Evolutionary conservation across 495 filamentous ascomycete genomes (phyloP), one percentile per base, ranked within the genome.

Genomic region (Pyrenopolyporus hunteri): DNA sequence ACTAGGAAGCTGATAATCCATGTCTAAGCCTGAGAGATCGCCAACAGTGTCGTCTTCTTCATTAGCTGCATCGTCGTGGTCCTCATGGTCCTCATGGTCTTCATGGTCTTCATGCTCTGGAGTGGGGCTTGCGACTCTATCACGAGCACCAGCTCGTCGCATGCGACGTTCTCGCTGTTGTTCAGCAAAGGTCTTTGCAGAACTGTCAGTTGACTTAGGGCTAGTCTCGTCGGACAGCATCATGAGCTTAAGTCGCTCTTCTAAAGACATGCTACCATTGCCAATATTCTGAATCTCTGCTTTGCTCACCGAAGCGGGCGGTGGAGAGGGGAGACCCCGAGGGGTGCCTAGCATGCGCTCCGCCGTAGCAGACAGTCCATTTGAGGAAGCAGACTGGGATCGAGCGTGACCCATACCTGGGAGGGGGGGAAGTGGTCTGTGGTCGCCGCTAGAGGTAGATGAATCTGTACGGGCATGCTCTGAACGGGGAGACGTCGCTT

Each of bases 201-300:
- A 25, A 16, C 17, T 44, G 28, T 66, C 66, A 20, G 76, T 74
- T 3, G 76, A 64, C 68, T 83, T 82, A 42, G 77, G 73, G 50
- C 72, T 76, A 14, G 76, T 73, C 51, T 86, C 79, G 59, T 89
- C 86, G 44, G 83, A 78, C 31, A 92, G 80, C 86, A 90, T 89
- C 90, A 95, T 92, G 22, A 94, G 82, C 57, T 83, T 84, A 22
- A 96, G 80, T 22, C 90, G 80, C 47, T 96, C 92, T 66, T 96
- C 90, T 3, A 96, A 76, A 3, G 90, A 81, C 88, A 93, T 89
- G 20, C 82, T 86, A 13, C 81, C 80, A 54, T 84, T 84, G 19
- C 81, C 82, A 70, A 89, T 85, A 20, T 83, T 84, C 4, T 87
- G 82, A 45, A 89, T 84, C 35, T 95, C 90, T 4, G 85, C 77